Base-by-base conservation (phyloP, 1,284 basidiomycete species). In the Pseudozyma sp. region DNA sequence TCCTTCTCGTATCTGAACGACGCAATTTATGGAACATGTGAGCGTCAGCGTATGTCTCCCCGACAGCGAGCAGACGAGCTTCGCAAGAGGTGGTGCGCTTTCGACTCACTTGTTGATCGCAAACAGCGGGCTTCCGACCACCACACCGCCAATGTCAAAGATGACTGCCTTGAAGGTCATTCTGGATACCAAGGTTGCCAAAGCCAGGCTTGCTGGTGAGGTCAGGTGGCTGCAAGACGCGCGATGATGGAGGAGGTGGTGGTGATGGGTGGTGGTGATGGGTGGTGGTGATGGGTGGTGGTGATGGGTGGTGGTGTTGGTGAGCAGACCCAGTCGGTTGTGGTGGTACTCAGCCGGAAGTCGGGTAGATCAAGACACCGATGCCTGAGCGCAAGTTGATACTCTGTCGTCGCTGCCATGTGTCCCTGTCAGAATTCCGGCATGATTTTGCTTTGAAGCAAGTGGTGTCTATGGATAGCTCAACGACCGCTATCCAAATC, bases 141-240 rank as follows among this genome's bases (percentile, higher is more conserved):
- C 82, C 14, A 85, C 84, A 9, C 84, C 84, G 34, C 83, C 84
- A 54, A 85, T 84, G 78, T 85, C 84, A 42, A 85, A 83, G 49
- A 85, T 80, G 56, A 75, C 54, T 1, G 69, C 72, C 44, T 71
- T 72, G 51, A 64, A 62, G 7, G 53, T 64, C 55, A 64, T 69
- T 4, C 7, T 42, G 17, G 7, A 3, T 7, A 9, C 35, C 6
- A 17, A 24, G 24, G 24, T 1, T 24, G 4, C 24, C 24, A 24
- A 24, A 24, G 24, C 24, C 24, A 24, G 24, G 24, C 24, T 24
- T 24, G 24, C 24, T 24, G 24, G 24, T 24, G 24, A 24, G 24
- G 24, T 24, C 24, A 24, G 24, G 24, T 11, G 17, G 37, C 24
- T 50, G 11, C 30, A n/a, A 31, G 24, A 29, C n/a, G 49, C 6